Evolutionary conservation across 2,329 filamentous ascomycete genomes (phyloP).

Genomic region (Chaetomiaceae sp.): DNA sequence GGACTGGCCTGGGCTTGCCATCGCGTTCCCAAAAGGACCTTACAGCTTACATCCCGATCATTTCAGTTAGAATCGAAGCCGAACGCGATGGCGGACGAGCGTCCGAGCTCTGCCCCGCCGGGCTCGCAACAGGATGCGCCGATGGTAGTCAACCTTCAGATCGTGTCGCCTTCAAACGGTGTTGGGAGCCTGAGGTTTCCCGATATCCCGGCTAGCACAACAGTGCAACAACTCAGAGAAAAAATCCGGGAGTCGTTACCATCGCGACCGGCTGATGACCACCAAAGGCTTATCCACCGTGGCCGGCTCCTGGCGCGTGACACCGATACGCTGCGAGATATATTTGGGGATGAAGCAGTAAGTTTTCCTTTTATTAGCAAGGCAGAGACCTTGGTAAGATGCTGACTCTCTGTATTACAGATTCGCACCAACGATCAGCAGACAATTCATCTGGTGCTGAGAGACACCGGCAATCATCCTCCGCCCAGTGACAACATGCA

Average conservation of each 20-base stretch:
- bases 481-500: slow-evolving; percentile 26
- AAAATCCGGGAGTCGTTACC: slow-evolving; percentile 51
- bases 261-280: slow-evolving; percentile 48
- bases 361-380: slow-evolving; percentile 18
- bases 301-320: slow-evolving; percentile 54
- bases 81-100: slow-evolving; percentile 23
- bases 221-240: slow-evolving; percentile 54
- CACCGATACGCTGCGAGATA: slow-evolving; percentile 50
- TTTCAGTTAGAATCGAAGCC: background rate
- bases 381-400: background rate
- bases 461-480: slow-evolving; percentile 34
- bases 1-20: background rate
- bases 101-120: slow-evolving; percentile 8
- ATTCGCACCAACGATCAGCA: slow-evolving; percentile 44
- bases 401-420: slow-evolving; percentile 29
- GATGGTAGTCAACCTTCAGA: slow-evolving; percentile 50
- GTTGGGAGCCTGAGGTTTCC: slow-evolving; percentile 50
- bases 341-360: slow-evolving; percentile 55
- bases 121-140: slow-evolving; percentile 10
- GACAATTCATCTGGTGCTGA: slow-evolving; percentile 51
- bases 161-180: slow-evolving; percentile 55
- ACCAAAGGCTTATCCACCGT: slow-evolving; percentile 57
- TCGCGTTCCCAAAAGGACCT: background rate
- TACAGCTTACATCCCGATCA: background rate
- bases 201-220: slow-evolving; percentile 46